Evolutionary conservation across 305 asterid species (phyloP).

Genomic region (Solanum hybrid): DNA sequence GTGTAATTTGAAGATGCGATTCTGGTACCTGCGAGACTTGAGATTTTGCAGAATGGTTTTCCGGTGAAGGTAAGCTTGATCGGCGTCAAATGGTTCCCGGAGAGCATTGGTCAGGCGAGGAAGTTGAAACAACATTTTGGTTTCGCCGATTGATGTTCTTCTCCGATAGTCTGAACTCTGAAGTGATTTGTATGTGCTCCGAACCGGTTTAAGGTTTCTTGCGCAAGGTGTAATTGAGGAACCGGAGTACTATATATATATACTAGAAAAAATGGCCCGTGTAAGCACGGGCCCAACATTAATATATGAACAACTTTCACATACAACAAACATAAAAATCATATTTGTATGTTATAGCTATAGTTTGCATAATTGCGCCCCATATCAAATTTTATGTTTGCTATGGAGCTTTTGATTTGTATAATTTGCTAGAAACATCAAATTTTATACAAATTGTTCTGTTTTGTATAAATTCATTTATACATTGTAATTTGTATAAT

Average conservation of each 20-base stretch:
- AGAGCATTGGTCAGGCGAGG: constrained; percentile 84
- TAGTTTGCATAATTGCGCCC: no score
- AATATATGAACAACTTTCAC: no score
- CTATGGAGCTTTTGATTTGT: no score
- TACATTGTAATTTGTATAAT: no score
- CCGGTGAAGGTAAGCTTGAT: constrained; percentile 84
- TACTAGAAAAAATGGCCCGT: no score
- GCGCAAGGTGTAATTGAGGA: not conserved
- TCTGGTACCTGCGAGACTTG: constrained; percentile 35
- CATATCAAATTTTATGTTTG: no score
- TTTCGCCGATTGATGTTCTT: not conserved
- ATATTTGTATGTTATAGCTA: no score
- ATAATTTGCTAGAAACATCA: no score
- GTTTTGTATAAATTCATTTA: no score
- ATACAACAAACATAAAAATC: no score
- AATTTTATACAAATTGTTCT: no score
- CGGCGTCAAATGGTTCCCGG: constrained; percentile 75
- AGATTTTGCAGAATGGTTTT: constrained; percentile 54
- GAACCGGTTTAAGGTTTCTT: not conserved
- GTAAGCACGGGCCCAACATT: no score
- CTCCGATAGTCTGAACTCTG: not conserved
- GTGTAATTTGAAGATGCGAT: not conserved
- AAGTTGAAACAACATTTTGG: constrained; percentile 55
- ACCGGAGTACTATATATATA: not conserved
- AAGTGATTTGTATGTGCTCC: not conserved